These are phyloP conservation scores for Ceratobasidium sp. DNA, from an alignment of 1,284 basidiomycete genomes.

Conservation along the genomic window DNA sequence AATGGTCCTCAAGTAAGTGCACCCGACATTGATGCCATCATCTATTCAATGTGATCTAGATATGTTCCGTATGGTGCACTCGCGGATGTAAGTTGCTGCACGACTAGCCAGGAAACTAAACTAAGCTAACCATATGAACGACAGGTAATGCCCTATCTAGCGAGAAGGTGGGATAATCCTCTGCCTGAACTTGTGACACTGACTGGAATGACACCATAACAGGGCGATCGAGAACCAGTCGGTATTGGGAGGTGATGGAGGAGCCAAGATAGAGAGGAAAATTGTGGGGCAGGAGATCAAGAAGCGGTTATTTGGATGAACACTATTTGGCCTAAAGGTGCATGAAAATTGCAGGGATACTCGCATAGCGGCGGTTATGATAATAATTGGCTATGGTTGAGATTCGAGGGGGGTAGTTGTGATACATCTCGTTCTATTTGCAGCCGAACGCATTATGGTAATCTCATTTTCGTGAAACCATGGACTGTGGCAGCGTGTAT, in stretches of 20 bases:
- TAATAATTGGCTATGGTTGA: too few species aligned
- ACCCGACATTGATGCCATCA: neutral
- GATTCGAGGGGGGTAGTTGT: too few species aligned
- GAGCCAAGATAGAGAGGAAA: conserved; percentile 59
- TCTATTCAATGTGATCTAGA: conserved; percentile 52
- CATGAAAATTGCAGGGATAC: too few species aligned
- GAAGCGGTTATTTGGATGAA: conserved; percentile 18
- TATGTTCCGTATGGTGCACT: conserved; percentile 75
- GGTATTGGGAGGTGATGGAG: conserved; percentile 68
- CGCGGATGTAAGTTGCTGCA: conserved; percentile 52
- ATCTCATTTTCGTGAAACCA: too few species aligned
- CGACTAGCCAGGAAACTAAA: neutral
- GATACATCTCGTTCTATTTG: too few species aligned
- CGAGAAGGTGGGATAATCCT: conserved; percentile 59
- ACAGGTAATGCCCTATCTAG: conserved; percentile 77
- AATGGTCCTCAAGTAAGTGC: conserved; percentile 75
- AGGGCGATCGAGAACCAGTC: conserved; percentile 79
- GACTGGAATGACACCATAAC: neutral
- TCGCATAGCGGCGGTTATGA: too few species aligned
- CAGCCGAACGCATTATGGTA: too few species aligned
- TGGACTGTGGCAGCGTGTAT: too few species aligned
- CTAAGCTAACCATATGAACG: neutral
- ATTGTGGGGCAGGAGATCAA: conserved; percentile 24
- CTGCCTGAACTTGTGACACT: too few species aligned
- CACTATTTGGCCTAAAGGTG: neutral